Conservation (phyloP, 2,329 filamentous ascomycete genomes). For the Xylariaceae sp. region DNA sequence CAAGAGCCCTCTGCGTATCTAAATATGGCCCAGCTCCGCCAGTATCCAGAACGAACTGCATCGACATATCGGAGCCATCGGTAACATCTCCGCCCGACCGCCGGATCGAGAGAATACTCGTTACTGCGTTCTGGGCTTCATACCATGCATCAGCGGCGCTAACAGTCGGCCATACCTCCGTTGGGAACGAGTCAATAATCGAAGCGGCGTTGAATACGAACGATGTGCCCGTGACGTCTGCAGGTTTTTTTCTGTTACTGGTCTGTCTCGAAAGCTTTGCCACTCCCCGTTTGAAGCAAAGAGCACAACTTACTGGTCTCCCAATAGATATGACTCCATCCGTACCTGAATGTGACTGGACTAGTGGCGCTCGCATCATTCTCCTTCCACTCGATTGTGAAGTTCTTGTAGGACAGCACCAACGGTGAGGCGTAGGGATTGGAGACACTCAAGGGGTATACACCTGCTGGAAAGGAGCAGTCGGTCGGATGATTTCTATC, state of each 20-base stretch:
- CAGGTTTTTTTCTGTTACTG: no score
- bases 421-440: not conserved
- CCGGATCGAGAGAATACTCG: not conserved
- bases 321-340: not conserved
- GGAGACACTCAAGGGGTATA: not conserved
- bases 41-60: not conserved
- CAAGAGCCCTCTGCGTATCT: not conserved
- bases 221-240: conserved; percentile 1
- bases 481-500: not conserved
- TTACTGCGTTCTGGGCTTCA: not conserved
- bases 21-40: not conserved
- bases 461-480: not conserved
- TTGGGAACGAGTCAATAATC: conserved; percentile 1
- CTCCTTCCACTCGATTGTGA: not conserved
- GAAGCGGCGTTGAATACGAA: not conserved
- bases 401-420: not conserved
- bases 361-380: not conserved
- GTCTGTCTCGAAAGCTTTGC: not conserved
- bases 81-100: not conserved
- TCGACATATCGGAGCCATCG: not conserved
- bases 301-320: conserved; percentile 3
- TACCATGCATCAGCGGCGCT: not conserved
- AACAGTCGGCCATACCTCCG: not conserved
- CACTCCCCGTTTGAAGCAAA: not conserved
- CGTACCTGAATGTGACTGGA: not conserved